A percentile compares a stretch with the other conserved stretches of the same genome.
These are phyloP conservation scores for Nepenthes mirabilis DNA, from an alignment of 148 eudicot species.

Conservation along the genomic window DNA sequence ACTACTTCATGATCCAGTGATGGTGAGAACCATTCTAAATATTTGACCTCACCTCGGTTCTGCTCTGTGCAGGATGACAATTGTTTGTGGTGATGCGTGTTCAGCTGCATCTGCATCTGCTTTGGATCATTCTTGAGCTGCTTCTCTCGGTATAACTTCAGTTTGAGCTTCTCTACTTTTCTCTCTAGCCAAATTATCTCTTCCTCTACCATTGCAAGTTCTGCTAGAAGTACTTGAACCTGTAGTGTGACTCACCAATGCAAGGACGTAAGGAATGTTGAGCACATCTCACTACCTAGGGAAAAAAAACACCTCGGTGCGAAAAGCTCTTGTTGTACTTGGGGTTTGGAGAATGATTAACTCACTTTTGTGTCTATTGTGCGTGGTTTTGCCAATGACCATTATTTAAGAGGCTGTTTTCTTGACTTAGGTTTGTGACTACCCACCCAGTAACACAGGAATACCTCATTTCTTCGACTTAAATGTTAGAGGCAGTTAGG, in stretches of 20 bases:
- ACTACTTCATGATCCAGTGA: constrained; percentile 17
- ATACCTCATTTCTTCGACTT: too few relatives aligned
- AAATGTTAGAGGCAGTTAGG: too few relatives aligned
- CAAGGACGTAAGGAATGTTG: not conserved
- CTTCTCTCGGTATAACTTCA: constrained; percentile 32
- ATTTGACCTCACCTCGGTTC: constrained; percentile 11
- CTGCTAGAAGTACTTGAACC: constrained; percentile 64
- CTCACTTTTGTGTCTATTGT: too few relatives aligned
- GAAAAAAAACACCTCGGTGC: not conserved
- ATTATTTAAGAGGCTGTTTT: too few relatives aligned
- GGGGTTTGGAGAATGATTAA: not conserved
- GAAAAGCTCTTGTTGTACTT: not conserved
- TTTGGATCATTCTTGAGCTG: constrained; percentile 16
- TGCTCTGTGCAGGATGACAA: constrained; percentile 11
- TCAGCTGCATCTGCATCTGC: constrained; percentile 11
- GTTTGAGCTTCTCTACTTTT: constrained; percentile 37
- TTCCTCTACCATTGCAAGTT: constrained; percentile 57
- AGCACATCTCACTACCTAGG: not conserved
- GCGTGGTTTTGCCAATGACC: too few relatives aligned
- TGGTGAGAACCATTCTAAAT: constrained; percentile 12
- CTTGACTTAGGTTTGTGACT: too few relatives aligned
- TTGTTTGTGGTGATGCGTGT: constrained; percentile 10
- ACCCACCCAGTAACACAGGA: too few relatives aligned
- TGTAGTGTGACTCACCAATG: constrained; percentile 13
- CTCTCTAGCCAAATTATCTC: constrained; percentile 67